phyloP scores from a whole-genome alignment of 75 land plant genomes.

The Pinus albicaulis region DNA sequence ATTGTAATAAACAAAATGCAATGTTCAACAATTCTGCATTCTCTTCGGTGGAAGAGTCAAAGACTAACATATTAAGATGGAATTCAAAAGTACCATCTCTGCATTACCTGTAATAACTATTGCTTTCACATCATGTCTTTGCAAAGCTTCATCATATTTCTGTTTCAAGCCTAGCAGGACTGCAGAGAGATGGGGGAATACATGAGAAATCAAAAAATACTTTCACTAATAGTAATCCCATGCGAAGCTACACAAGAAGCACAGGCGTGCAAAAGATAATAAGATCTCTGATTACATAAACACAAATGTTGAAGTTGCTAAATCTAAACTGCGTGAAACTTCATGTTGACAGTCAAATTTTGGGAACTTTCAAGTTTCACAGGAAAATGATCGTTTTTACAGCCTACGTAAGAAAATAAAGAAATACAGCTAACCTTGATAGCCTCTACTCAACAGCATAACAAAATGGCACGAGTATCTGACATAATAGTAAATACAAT shows the following conservation, averaged over 20 bases:
- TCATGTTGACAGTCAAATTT: background rate
- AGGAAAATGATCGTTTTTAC: background rate
- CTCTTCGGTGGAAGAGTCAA: no score
- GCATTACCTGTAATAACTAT: constrained; percentile 83
- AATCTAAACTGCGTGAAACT: background rate
- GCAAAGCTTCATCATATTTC: constrained; percentile 70
- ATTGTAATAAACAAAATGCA: background rate
- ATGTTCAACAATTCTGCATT: background rate
- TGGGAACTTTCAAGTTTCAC: background rate
- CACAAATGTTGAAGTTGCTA: background rate
- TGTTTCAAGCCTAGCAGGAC: constrained; percentile 75
- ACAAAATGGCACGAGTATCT: no score
- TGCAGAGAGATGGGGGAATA: constrained; percentile 13
- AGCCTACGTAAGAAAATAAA: background rate
- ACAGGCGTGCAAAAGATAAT: background rate
- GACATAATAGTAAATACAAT: no score
- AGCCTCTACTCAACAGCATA: background rate
- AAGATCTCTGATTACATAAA: background rate
- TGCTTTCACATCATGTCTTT: constrained; percentile 86
- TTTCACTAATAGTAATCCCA: background rate
- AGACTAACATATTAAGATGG: background rate
- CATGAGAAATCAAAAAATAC: background rate
- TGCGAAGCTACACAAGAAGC: background rate
- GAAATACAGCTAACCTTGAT: background rate
- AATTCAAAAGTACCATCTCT: constrained; percentile 14